Conservation (phyloP, 768 basidiomycete genomes). For the Pulveroboletus ravenelii region DNA sequence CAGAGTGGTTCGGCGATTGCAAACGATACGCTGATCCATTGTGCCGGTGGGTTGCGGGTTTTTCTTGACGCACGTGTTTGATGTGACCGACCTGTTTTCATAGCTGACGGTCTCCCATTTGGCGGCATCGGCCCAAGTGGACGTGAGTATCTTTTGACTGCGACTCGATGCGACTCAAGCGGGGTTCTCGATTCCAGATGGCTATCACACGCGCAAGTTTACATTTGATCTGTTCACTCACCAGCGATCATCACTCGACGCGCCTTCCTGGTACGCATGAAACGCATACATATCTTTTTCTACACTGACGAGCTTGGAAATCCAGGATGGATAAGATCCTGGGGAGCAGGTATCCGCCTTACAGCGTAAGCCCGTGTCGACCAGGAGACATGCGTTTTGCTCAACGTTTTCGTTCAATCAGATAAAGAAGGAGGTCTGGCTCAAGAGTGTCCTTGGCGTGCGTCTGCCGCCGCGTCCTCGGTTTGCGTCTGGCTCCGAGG, state of each 20-base stretch:
- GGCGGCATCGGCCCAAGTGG: conserved; percentile 73
- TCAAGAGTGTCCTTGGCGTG: conserved; percentile 11
- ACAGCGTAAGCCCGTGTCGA: conserved; percentile 14
- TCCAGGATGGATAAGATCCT: conserved; percentile 25
- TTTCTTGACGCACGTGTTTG: neutral
- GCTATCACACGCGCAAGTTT: conserved; percentile 69
- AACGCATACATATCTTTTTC: no score
- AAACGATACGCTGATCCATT: conserved; percentile 68
- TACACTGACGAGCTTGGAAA: neutral
- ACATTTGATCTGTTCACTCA: conserved; percentile 79
- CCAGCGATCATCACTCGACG: conserved; percentile 49
- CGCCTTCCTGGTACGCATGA: conserved; percentile 31
- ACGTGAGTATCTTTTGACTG: conserved; percentile 40
- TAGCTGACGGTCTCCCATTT: conserved; percentile 64
- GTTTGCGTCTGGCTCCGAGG: conserved; percentile 6
- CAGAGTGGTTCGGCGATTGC: conserved; percentile 64
- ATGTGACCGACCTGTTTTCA: neutral
- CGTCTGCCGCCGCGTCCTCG: conserved; percentile 22
- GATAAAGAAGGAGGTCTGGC: conserved; percentile 24
- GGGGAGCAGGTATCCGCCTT: conserved; percentile 29
- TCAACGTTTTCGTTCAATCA: neutral
- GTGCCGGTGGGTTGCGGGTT: conserved; percentile 38
- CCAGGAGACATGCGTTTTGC: neutral
- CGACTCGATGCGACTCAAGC: neutral
- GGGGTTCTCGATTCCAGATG: conserved; percentile 36